Evolutionary conservation across 2,329 filamentous ascomycete species (phyloP).

Genomic region (Claviceps sp.): DNA sequence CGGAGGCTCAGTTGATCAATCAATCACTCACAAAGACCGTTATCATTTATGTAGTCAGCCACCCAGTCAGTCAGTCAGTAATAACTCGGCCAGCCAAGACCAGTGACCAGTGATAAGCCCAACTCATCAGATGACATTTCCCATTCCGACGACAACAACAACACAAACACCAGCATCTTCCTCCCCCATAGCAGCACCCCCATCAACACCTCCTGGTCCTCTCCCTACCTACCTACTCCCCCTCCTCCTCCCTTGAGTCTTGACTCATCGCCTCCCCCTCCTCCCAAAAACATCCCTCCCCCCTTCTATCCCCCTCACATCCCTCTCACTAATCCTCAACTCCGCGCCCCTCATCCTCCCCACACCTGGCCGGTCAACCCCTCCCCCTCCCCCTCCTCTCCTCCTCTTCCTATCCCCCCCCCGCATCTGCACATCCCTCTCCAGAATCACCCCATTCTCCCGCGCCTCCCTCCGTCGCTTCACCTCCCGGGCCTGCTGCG

Average conservation of each 20-base stretch:
- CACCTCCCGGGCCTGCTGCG: slow-evolving; percentile 50
- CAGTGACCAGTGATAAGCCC: too few relatives aligned
- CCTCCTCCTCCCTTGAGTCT: slow-evolving; percentile 8
- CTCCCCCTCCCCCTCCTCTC: slow-evolving; percentile 37
- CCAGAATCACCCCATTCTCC: slow-evolving; percentile 84
- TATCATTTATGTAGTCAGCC: too few relatives aligned
- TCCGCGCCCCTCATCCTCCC: slow-evolving; percentile 71
- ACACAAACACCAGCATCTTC: too few relatives aligned
- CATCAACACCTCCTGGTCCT: neutral
- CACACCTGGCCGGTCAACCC: slow-evolving; percentile 63
- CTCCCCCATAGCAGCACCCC: neutral
- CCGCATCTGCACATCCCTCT: slow-evolving; percentile 30
- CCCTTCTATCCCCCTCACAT: slow-evolving; percentile 59
- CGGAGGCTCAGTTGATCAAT: too few relatives aligned
- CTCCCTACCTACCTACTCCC: too few relatives aligned
- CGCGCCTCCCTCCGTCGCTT: slow-evolving; percentile 64
- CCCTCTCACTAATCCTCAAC: slow-evolving; percentile 62
- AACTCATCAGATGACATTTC: too few relatives aligned
- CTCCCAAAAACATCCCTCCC: slow-evolving; percentile 28
- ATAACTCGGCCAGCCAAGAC: too few relatives aligned
- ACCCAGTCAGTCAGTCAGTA: too few relatives aligned
- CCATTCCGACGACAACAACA: too few relatives aligned
- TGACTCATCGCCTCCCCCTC: slow-evolving; percentile 21
- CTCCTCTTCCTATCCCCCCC: slow-evolving; percentile 22
- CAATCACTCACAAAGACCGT: too few relatives aligned